These are phyloP conservation scores for Termitomyces sp. DNA, from an alignment of 768 basidiomycete species.

Conservation along the genomic window DNA sequence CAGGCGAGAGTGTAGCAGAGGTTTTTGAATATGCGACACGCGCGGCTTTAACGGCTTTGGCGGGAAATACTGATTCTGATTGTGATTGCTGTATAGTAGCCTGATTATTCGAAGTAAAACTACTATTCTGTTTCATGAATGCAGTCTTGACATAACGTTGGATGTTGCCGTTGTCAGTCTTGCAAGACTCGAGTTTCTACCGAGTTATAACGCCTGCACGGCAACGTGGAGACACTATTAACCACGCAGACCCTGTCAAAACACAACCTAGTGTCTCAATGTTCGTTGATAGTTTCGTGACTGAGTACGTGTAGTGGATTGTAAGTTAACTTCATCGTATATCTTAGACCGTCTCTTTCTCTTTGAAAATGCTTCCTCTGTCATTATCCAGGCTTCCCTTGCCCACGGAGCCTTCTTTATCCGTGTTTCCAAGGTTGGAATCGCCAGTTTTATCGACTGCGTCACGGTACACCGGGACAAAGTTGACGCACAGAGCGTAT, in stretches of 20 bases:
- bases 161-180: too few species aligned
- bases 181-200: too few species aligned
- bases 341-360: conserved; percentile 2
- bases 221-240: too few species aligned
- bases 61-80: neutral
- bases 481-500: conserved; percentile 25
- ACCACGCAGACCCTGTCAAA: neutral
- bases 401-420: neutral
- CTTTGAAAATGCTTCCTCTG: conserved; percentile 2
- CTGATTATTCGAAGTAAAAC: neutral
- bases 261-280: neutral
- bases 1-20: conserved; percentile 93
- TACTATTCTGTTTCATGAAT: neutral
- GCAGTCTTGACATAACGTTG: neutral
- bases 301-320: neutral
- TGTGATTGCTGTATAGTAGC: conserved; percentile 3
- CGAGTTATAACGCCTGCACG: neutral
- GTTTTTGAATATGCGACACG: conserved; percentile 98
- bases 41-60: conserved; percentile 53
- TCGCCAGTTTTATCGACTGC: conserved; percentile 19
- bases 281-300: neutral
- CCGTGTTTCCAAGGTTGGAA: conserved; percentile 1
- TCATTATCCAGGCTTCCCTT: conserved; percentile 10
- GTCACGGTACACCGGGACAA: conserved; percentile 21
- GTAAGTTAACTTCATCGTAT: neutral